Conservation (phyloP, 2,329 filamentous ascomycete genomes). For the Aureobasidium pullulans region DNA sequence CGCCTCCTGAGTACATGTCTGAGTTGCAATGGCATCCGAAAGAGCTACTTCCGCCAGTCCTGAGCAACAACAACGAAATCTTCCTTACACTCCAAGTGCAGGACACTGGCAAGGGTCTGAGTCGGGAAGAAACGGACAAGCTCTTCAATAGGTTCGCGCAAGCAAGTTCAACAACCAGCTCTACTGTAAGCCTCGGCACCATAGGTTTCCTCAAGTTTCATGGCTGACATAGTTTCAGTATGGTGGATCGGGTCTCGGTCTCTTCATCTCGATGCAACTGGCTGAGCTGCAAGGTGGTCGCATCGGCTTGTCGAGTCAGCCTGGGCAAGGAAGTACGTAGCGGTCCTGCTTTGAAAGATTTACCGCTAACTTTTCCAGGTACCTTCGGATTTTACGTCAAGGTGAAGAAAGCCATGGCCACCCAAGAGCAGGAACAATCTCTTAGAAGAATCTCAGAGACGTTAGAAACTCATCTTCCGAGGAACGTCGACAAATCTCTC, state of each 20-base stretch:
- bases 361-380: not conserved
- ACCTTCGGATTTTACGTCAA: constrained; percentile 39
- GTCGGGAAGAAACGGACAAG: constrained; percentile 30
- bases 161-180: constrained; percentile 51
- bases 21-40: constrained; percentile 18
- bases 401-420: constrained; percentile 30
- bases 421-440: not conserved
- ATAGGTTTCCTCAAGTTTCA: not conserved
- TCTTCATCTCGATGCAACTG: constrained; percentile 61
- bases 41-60: constrained; percentile 14
- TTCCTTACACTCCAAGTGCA: constrained; percentile 34
- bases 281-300: constrained; percentile 62
- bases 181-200: not conserved
- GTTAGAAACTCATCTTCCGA: not conserved
- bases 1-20: constrained; percentile 17
- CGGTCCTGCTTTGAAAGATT: not conserved
- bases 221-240: not conserved
- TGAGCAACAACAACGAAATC: constrained; percentile 22
- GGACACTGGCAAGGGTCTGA: constrained; percentile 34
- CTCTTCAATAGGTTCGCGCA: constrained; percentile 65
- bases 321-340: constrained; percentile 53
- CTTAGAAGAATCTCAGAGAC: constrained; percentile 3
- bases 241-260: constrained; percentile 56
- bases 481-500: not conserved
- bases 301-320: constrained; percentile 55